Evolutionary conservation across 2,329 filamentous ascomycete species (phyloP).

Genomic region (Trichothecium sympodiale): DNA sequence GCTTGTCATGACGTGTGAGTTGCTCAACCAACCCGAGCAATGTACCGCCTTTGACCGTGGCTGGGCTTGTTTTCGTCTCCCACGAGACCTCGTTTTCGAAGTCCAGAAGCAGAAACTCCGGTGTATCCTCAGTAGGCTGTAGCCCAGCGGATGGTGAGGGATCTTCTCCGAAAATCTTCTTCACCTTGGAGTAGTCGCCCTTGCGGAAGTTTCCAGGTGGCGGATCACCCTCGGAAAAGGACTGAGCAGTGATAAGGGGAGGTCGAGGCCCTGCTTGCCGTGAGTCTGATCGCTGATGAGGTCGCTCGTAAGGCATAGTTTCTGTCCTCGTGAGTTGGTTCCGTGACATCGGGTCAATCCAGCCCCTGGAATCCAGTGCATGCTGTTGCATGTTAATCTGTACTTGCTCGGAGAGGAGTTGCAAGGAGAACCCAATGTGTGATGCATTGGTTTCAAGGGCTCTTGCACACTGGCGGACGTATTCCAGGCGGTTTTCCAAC

Average conservation of each 20-base stretch:
- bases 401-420: constrained; percentile 75
- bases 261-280: constrained; percentile 32
- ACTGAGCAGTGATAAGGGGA: constrained; percentile 43
- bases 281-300: constrained; percentile 48
- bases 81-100: constrained; percentile 83
- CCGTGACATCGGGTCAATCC: constrained; percentile 34
- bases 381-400: constrained; percentile 38
- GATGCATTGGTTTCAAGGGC: constrained; percentile 79
- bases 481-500: constrained; percentile 73
- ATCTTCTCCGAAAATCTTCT: constrained; percentile 56
- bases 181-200: constrained; percentile 52
- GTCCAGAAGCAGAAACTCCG: constrained; percentile 76
- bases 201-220: constrained; percentile 42
- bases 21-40: constrained; percentile 86
- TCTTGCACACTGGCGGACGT: constrained; percentile 65
- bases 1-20: constrained; percentile 87
- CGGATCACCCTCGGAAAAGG: constrained; percentile 51
- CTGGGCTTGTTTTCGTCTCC: constrained; percentile 67
- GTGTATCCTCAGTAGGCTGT: constrained; percentile 59
- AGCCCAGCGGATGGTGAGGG: constrained; percentile 36
- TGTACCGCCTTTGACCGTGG: constrained; percentile 79
- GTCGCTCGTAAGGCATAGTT: constrained; percentile 41
- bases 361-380: constrained; percentile 25
- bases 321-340: constrained; percentile 46
- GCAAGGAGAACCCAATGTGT: constrained; percentile 78